Percentiles rank a stretch among this genome's conserved stretches.
These are phyloP conservation scores for Cyclotella baltica DNA, from an alignment of 108 stramenopile genomes.

Conservation along the genomic window DNA sequence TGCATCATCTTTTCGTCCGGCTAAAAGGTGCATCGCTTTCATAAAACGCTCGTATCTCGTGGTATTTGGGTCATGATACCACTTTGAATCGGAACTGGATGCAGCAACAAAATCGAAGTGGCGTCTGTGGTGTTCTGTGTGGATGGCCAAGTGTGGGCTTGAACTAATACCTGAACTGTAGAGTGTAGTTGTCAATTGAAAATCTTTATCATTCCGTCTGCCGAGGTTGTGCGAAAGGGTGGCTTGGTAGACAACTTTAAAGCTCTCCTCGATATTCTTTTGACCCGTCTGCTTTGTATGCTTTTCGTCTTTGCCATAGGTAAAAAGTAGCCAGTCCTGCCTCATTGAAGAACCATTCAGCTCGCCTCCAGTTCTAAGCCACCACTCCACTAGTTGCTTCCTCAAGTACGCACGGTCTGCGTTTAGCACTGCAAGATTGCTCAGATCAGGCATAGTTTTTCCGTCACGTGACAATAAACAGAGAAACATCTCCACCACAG, in stretches of 20 bases:
- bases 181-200: not conserved
- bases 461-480: not conserved
- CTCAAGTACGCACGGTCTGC: constrained; percentile 7
- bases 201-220: not conserved
- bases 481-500: not conserved
- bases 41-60: not conserved
- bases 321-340: not conserved
- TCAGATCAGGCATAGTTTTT: constrained; percentile 1
- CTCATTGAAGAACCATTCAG: not conserved
- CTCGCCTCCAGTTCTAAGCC: constrained; percentile 1
- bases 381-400: not conserved
- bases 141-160: not conserved
- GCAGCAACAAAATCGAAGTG: constrained; percentile 2
- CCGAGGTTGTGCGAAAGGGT: not conserved
- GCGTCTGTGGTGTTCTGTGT: not conserved
- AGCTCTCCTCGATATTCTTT: not conserved
- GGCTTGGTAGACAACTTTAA: not conserved
- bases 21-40: not conserved
- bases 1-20: not conserved
- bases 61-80: not conserved
- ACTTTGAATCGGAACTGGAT: not conserved
- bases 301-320: not conserved
- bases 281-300: not conserved
- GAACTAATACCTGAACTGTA: constrained; percentile 3
- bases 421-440: constrained; percentile 1